Evolutionary conservation across 116 monocot species (phyloP), one percentile per base, ranked within the genome.

Genomic region (Dioscorea cayenensis): DNA sequence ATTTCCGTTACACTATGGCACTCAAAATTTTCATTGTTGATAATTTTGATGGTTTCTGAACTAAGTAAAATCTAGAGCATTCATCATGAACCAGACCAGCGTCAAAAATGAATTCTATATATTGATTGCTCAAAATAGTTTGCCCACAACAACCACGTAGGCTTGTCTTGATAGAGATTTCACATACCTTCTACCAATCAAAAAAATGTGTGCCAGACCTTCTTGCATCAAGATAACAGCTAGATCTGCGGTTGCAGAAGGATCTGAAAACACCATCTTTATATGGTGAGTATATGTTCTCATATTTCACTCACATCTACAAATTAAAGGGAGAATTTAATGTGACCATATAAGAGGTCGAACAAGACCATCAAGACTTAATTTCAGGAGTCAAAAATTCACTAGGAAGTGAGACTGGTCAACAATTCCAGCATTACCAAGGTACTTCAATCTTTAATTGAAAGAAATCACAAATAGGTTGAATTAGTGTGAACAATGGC

Each of bases 221-320:
- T 96, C 96, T 96, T 96, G 96, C 92, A 96, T 96, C 75, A 96
- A 71, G 68, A 96, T 59, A 73, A 96, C 96, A 72, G 90, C 87
- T 49, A 96, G 79, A 80, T 96, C 96, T 79, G 96, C 96, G 88
- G 92, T 92, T 59, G 90, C 92, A 75, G 92, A 52, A 73, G 96
- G 96, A 92, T 96, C 96, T 96, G 77, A 60, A 79, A 83, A 67
- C 23, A 55, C 37, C 36, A 49, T 11, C 50, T 74, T 21, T 16
- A 50, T 52, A 52, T 62, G 72, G 50, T 43, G 64, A 71, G 62
- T 48, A 69, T 10, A 23, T 27, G 12, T 27, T 51, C 51, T 51
- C 17, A 55, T 55, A n/a, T 55, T 55, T 14, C 55, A 55, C 16
- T n/a, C 55, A n/a, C 5, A 18, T 55, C 19, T 18, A 16, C 55